Percentiles rank a stretch among this genome's conserved stretches.
These are phyloP conservation scores for Globisporangium middletonii DNA, from an alignment of 352 stramenopile species.

Conservation along the genomic window DNA sequence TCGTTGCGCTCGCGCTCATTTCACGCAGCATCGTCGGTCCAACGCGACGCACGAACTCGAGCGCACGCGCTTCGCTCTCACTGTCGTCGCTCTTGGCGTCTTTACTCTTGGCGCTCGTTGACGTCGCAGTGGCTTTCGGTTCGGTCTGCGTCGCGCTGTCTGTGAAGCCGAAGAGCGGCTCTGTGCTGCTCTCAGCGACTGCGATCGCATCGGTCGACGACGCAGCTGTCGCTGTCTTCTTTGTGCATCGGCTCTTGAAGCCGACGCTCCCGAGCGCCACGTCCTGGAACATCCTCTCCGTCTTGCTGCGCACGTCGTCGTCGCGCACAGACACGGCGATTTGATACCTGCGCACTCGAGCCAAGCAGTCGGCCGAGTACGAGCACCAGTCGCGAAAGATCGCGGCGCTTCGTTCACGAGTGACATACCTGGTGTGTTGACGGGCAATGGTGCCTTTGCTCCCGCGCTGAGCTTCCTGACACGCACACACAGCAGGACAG, in stretches of 20 bases:
- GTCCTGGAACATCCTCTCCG: conserved; percentile 54
- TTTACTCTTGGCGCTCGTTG: conserved; percentile 15
- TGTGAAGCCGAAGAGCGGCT: conserved; percentile 28
- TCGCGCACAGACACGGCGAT: background rate
- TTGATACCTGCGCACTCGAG: too few species aligned
- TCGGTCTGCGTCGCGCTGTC: conserved; percentile 45
- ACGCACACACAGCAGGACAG: too few species aligned
- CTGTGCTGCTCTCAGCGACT: conserved; percentile 27
- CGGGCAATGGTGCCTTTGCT: too few species aligned
- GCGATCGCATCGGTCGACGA: conserved; percentile 28
- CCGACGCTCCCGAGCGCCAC: conserved; percentile 35
- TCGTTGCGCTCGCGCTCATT: conserved; percentile 36
- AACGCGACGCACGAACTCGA: conserved; percentile 34
- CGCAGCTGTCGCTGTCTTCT: conserved; percentile 21
- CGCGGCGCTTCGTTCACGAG: too few species aligned
- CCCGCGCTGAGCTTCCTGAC: too few species aligned
- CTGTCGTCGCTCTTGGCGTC: conserved; percentile 12
- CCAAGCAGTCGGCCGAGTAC: too few species aligned
- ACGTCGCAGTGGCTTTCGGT: conserved; percentile 16
- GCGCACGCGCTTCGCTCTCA: conserved; percentile 25
- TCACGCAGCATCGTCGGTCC: conserved; percentile 54
- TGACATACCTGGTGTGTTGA: too few species aligned
- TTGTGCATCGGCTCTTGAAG: conserved; percentile 50
- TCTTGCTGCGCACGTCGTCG: background rate
- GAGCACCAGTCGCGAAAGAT: too few species aligned